A percentile compares a stretch with the other conserved stretches of the same genome.
phyloP scores from a whole-genome alignment of 2,329 filamentous ascomycete genomes.

The Xylariomycetidae sp. region DNA sequence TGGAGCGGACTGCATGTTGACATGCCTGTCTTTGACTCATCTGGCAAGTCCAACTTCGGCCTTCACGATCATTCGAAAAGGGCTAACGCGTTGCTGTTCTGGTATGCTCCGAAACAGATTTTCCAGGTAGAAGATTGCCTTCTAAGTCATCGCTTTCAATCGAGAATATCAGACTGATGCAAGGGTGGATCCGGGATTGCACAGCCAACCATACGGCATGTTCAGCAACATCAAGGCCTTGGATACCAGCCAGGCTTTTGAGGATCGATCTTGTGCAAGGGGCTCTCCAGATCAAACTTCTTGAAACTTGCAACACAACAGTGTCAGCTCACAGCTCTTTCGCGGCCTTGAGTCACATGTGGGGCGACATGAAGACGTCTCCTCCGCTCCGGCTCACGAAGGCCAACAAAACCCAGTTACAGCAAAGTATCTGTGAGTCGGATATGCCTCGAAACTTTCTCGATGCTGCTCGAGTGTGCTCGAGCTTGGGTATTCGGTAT shows the following conservation, averaged over 20 bases:
- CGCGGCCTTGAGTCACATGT: slow-evolving; percentile 13
- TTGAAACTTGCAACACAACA: slow-evolving; percentile 6
- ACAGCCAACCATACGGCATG: slow-evolving; percentile 6
- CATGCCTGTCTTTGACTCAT: slow-evolving; percentile 10
- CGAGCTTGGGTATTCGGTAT: slow-evolving; percentile 7
- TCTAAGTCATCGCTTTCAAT: slow-evolving; percentile 6
- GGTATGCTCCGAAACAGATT: slow-evolving; percentile 1
- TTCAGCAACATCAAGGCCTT: slow-evolving; percentile 1
- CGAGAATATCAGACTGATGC: slow-evolving; percentile 8
- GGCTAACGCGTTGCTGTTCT: not conserved
- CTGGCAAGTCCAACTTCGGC: slow-evolving; percentile 8
- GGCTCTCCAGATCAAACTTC: slow-evolving; percentile 5
- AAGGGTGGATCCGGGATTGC: slow-evolving; percentile 9
- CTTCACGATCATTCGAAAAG: no score
- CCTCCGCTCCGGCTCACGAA: slow-evolving; percentile 8
- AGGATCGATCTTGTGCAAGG: slow-evolving; percentile 1
- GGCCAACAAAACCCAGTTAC: slow-evolving; percentile 5
- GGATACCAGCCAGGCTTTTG: slow-evolving; percentile 11
- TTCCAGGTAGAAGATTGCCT: slow-evolving; percentile 6
- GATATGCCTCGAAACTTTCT: slow-evolving; percentile 10
- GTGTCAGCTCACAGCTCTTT: slow-evolving; percentile 3
- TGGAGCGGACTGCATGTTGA: slow-evolving; percentile 7
- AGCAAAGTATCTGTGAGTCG: slow-evolving; percentile 3
- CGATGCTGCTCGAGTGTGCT: slow-evolving; percentile 10
- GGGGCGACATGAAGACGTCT: slow-evolving; percentile 6